phyloP scores from a whole-genome alignment of 805 yeast species.

The Cyberlindnera americana region DNA sequence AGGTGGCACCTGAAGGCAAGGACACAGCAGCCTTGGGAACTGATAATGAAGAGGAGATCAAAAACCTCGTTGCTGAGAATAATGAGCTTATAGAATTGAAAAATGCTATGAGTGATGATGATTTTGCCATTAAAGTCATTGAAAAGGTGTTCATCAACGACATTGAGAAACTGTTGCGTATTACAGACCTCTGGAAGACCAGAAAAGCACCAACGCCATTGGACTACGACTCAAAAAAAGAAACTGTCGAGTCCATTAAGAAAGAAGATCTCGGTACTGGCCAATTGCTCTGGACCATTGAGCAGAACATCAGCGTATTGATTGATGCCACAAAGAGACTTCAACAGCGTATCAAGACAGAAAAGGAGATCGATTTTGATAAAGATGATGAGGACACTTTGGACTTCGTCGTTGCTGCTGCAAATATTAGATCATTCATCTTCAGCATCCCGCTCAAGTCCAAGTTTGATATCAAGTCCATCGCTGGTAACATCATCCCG shows the following conservation, averaged over 20 bases:
- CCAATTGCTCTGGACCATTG: slow-evolving; percentile 52
- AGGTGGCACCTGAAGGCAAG: slow-evolving; percentile 31
- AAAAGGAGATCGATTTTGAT: slow-evolving; percentile 62
- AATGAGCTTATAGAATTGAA: slow-evolving; percentile 58
- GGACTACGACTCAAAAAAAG: slow-evolving; percentile 27
- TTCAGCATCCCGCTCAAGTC: slow-evolving; percentile 70
- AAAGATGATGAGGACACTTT: slow-evolving; percentile 94
- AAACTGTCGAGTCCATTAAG: slow-evolving; percentile 15
- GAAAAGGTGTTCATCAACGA: slow-evolving; percentile 68
- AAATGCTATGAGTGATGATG: slow-evolving; percentile 32
- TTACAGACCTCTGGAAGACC: slow-evolving; percentile 76
- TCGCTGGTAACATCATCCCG: slow-evolving; percentile 97
- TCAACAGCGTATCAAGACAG: slow-evolving; percentile 41
- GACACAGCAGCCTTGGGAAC: slow-evolving; percentile 49
- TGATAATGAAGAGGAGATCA: slow-evolving; percentile 61
- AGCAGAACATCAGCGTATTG: slow-evolving; percentile 63
- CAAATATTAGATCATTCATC: slow-evolving; percentile 69
- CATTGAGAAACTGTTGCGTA: slow-evolving; percentile 64
- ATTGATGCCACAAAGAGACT: slow-evolving; percentile 44
- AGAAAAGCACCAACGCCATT: slow-evolving; percentile 69
- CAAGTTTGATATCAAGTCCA: slow-evolving; percentile 85
- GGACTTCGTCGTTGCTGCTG: slow-evolving; percentile 80
- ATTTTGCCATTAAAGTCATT: slow-evolving; percentile 43
- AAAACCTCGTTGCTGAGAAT: slow-evolving; percentile 59
- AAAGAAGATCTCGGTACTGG: slow-evolving; percentile 28